Base-by-base conservation (phyloP, 768 basidiomycete genomes). In the Russula sp. region DNA sequence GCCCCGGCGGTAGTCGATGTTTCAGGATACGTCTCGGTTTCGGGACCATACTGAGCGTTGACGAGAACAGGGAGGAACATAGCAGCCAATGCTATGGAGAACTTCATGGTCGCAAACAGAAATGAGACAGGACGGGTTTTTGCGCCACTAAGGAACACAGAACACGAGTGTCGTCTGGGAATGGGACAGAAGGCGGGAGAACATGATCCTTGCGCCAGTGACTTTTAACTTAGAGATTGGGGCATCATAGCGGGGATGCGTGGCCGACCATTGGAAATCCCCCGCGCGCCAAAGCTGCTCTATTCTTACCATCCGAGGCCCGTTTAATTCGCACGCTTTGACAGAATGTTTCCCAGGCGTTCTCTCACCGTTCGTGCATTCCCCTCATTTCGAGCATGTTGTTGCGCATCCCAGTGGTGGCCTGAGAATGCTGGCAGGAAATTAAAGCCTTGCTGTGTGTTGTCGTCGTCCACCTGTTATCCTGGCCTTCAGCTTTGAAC, bases 11-110 rank as follows among this genome's bases (percentile, higher is more conserved):
- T 4, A 10, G 22, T 34, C 2, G 27, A 14, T 4, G 48, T 16
- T 11, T 8, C 10, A 13, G 49, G 37, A 6, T 20, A 51, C 4
- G 51, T 20, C 6, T n/a, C 51, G 2, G 51, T 0, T 7, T 7
- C 34, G 3, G 51, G 13, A 6, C 72, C 74, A 65, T 75, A 77
- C 66, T 81, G 81, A 9, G 79, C 79, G 54, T 69, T 71, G 44
- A 69, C 77, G 22, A 78, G 66, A 58, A 70, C 70, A 22, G 71
- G 54, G 52, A 69, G 75, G 55, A 78, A 68, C 48, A 74, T 56
- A 58, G 70, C 64, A 61, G 73, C 60, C 57, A 71, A 47, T 14
- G 73, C 55, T 47, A 68, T 53, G 58, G 70, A 64, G 68, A 77
- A 75, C 71, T 76, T 73, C 71, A 74, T 75, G 58, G 53, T 58